These are phyloP conservation scores for Akanthomyces uredinophilus DNA, from an alignment of 2,329 filamentous ascomycete genomes.

Conservation along the genomic window DNA sequence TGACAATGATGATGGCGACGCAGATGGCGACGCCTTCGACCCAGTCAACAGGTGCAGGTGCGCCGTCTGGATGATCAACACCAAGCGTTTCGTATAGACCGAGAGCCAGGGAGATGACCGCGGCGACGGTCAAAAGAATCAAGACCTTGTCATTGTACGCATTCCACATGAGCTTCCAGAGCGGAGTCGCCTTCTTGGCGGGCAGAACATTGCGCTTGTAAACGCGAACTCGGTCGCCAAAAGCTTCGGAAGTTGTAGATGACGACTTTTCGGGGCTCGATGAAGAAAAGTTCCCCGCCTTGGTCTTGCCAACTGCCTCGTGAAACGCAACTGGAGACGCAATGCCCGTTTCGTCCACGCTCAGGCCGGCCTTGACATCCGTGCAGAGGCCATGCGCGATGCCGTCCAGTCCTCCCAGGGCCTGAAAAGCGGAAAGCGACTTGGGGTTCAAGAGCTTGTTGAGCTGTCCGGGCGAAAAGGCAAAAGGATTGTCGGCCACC, in stretches of 20 bases:
- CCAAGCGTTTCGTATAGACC: conserved; percentile 64
- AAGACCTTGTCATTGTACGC: conserved; percentile 72
- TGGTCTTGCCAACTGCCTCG: conserved; percentile 38
- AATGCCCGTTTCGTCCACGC: conserved; percentile 60
- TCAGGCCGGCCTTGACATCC: conserved; percentile 59
- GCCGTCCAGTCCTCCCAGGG: conserved; percentile 66
- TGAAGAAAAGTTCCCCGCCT: conserved; percentile 39
- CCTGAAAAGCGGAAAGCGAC: conserved; percentile 67
- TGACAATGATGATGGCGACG: conserved; percentile 60
- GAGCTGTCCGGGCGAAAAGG: conserved; percentile 66
- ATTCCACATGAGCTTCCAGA: conserved; percentile 60
- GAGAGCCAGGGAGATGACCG: conserved; percentile 61
- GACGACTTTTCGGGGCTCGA: conserved; percentile 49
- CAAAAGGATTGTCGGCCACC: conserved; percentile 64
- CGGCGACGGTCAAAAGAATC: conserved; percentile 63
- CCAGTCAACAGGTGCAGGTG: conserved; percentile 51
- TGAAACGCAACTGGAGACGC: conserved; percentile 65
- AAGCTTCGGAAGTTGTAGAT: neutral
- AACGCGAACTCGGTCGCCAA: conserved; percentile 15
- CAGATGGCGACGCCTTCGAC: conserved; percentile 64
- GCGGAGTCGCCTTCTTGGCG: conserved; percentile 56
- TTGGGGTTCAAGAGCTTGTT: conserved; percentile 78
- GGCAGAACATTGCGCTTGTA: conserved; percentile 53
- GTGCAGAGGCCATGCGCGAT: conserved; percentile 69
- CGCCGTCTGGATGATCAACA: conserved; percentile 20